These are phyloP conservation scores for Fusarium verrucosum DNA, from an alignment of 2,329 filamentous ascomycete genomes.

Conservation along the genomic window DNA sequence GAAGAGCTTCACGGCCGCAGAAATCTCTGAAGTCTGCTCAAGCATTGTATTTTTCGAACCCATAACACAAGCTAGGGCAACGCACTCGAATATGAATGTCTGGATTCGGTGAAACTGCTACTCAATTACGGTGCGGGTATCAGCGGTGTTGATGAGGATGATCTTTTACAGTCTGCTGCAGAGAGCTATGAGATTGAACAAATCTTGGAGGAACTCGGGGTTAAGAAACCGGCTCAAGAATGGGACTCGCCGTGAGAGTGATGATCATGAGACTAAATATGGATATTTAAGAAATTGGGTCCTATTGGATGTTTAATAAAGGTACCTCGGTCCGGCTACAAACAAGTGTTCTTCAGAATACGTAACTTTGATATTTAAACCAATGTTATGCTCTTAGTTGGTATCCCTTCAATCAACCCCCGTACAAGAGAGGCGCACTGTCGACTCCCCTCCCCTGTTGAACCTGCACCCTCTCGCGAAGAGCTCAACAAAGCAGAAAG, in stretches of 20 bases:
- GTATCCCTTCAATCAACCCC: no score
- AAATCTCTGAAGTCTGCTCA: neutral
- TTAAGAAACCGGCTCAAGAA: neutral
- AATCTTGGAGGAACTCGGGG: neutral
- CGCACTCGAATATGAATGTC: neutral
- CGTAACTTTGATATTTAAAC: no score
- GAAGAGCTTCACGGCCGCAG: fast-evolving
- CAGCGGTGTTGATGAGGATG: neutral
- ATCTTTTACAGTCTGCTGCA: neutral
- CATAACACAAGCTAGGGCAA: fast-evolving
- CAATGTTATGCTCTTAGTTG: no score
- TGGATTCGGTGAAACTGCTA: conserved; percentile 1
- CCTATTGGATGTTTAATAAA: no score
- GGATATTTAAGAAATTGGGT: no score
- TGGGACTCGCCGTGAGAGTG: neutral
- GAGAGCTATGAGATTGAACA: neutral
- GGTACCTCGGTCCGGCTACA: no score
- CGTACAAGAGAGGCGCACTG: no score
- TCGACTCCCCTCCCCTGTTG: no score
- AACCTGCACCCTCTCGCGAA: no score
- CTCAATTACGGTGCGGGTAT: conserved; percentile 6
- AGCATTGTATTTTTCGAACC: neutral
- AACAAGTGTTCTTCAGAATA: no score
- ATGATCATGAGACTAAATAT: no score
- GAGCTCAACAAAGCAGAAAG: no score